Conservation (phyloP, 1,139 yeast genomes). For the Debaryomyces psychrophilus region DNA sequence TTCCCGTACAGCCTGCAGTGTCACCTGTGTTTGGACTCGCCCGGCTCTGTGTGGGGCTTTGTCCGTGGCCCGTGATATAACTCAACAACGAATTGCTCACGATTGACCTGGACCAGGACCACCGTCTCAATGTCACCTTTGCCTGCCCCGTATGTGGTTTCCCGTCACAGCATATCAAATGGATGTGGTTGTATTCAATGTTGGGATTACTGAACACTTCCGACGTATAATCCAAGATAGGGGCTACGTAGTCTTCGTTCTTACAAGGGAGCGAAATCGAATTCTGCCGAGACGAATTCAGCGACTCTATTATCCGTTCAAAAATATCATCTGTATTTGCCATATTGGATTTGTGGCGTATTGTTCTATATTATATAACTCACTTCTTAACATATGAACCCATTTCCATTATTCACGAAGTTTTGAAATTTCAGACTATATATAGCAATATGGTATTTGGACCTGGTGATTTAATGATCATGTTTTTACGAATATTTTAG, state of each 20-base stretch:
- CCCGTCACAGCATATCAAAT: slow-evolving; percentile 25
- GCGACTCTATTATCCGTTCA: slow-evolving; percentile 12
- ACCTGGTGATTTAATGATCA: slow-evolving; percentile 7
- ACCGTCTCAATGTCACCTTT: slow-evolving; percentile 3
- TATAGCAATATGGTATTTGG: slow-evolving; percentile 5
- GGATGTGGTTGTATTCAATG: slow-evolving; percentile 25
- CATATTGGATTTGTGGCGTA: neutral
- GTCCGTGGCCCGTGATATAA: slow-evolving; percentile 16
- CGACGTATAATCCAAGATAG: slow-evolving; percentile 31
- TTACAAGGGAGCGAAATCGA: slow-evolving; percentile 25
- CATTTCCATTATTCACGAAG: neutral
- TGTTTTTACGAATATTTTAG: neutral
- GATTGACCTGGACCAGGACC: slow-evolving; percentile 23
- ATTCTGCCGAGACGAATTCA: slow-evolving; percentile 1
- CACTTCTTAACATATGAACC: neutral
- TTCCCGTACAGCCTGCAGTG: neutral
- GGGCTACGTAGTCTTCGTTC: slow-evolving; percentile 29
- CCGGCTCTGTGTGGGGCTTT: neutral
- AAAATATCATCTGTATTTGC: slow-evolving; percentile 13
- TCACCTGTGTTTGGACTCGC: neutral
- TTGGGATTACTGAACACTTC: slow-evolving; percentile 30
- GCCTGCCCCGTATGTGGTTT: neutral
- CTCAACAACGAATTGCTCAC: slow-evolving; percentile 24
- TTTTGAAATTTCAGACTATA: slow-evolving; percentile 1
- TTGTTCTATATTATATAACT: neutral